Evolutionary conservation across 2,329 filamentous ascomycete species (phyloP), one percentile per base, ranked within the genome.

Genomic region (Aspergillus spinulosporus): DNA sequence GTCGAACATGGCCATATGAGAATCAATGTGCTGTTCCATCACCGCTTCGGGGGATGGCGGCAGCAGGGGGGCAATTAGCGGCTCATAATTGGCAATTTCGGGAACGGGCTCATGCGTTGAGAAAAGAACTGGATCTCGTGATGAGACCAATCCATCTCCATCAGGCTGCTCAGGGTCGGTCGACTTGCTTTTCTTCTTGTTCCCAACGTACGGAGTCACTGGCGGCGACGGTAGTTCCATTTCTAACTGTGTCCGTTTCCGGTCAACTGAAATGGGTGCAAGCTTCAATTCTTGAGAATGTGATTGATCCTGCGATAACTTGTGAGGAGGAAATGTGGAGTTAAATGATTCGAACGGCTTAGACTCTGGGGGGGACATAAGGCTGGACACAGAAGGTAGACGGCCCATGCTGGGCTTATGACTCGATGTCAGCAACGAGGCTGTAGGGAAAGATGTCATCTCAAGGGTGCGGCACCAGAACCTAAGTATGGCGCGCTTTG

Each of bases 291-390:
- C 68, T 44, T 68, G 57, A 40, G 62, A 54, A 56, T 65, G 65
- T 11, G 68, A 63, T 39, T 58, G 58, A 53, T 71, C 65, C 54
- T 67, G 64, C 39, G 66, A 65, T 58, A 66, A 66, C 54, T 61
- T 59, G 56, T 66, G 67, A 26, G 69, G 65, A 34, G 68, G 66
- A 47, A 66, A 64, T 14, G 64, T 54, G 43, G 66, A 62, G 54
- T 70, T 65, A 63, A 77, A 78, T 48, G 69, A 81, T 54, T 82
- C 82, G 2, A 82, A 74, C 15, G 80, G 80, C 47, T 76, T 84
- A n/a, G 69, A 59, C 65, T 77, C 75, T 56, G 76, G 76, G 40
- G 76, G 75, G 60, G 76, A 78, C 73, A 78, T 76, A 47, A 78
- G 70, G 65, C 70, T 77, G 49, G 75, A 73, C 42, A 78, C 71